Evolutionary conservation across 352 stramenopile genomes (phyloP).

Genomic region (Phytophthora tubulina): DNA sequence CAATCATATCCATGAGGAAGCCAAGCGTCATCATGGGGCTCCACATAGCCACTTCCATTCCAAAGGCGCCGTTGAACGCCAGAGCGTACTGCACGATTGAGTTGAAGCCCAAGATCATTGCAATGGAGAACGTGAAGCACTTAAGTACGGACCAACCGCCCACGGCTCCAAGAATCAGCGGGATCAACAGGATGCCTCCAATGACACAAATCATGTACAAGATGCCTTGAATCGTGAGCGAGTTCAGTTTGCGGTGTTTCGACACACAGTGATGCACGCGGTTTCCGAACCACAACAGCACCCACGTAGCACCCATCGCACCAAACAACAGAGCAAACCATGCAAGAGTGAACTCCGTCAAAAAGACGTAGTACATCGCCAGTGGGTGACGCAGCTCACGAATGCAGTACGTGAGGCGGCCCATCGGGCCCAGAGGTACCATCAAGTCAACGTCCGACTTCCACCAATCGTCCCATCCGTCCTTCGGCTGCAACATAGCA

Average conservation of each 20-base stretch:
- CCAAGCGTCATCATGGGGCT: slow-evolving; percentile 76
- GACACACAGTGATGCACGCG: slow-evolving; percentile 59
- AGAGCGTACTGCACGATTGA: slow-evolving; percentile 78
- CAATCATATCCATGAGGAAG: slow-evolving; percentile 89
- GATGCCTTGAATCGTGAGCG: slow-evolving; percentile 66
- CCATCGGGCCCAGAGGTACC: slow-evolving; percentile 70
- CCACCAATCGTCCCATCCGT: slow-evolving; percentile 84
- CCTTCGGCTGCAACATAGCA: slow-evolving; percentile 58
- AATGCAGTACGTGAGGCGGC: slow-evolving; percentile 77
- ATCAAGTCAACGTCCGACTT: slow-evolving; percentile 77
- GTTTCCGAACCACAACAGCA: slow-evolving; percentile 65
- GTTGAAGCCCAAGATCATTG: slow-evolving; percentile 78
- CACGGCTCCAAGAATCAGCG: slow-evolving; percentile 65
- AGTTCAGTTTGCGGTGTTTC: slow-evolving; percentile 68
- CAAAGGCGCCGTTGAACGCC: slow-evolving; percentile 71
- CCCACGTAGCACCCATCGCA: slow-evolving; percentile 59
- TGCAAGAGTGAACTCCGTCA: slow-evolving; percentile 65
- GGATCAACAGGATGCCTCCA: slow-evolving; percentile 60
- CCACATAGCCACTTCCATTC: slow-evolving; percentile 73
- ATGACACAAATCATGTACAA: slow-evolving; percentile 82
- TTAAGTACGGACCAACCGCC: slow-evolving; percentile 70
- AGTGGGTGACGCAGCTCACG: slow-evolving; percentile 83
- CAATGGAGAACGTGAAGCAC: slow-evolving; percentile 71
- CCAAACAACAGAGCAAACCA: slow-evolving; percentile 61
- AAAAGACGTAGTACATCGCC: slow-evolving; percentile 87